phyloP scores from a whole-genome alignment of 148 eudicot species.

The Camellia sinensis region DNA sequence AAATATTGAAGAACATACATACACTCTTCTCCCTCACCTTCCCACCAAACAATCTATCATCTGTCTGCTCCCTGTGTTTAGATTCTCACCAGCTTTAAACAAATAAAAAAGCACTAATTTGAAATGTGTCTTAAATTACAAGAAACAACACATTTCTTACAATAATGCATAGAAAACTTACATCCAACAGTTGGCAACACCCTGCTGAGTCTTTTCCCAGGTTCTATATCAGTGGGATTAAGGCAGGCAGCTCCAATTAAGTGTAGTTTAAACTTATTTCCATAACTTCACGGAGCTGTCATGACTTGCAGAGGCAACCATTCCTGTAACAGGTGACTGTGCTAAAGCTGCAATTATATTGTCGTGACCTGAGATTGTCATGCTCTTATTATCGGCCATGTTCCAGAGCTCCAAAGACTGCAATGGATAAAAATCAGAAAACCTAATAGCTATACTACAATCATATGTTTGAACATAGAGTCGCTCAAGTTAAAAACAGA shows the following conservation, averaged over 20 bases:
- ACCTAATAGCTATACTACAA: neutral
- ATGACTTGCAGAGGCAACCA: slow-evolving; percentile 97
- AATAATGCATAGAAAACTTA: neutral
- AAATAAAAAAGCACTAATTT: neutral
- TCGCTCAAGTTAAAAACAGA: neutral
- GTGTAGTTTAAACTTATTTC: slow-evolving; percentile 38
- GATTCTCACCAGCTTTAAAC: neutral
- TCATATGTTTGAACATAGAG: neutral
- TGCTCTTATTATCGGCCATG: slow-evolving; percentile 93
- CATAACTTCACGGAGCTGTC: slow-evolving; percentile 84
- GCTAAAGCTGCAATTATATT: slow-evolving; percentile 82
- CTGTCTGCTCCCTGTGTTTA: neutral
- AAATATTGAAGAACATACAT: neutral
- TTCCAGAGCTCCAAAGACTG: slow-evolving; percentile 98
- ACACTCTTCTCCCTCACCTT: neutral
- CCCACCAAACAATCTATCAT: neutral
- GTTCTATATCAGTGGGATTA: neutral
- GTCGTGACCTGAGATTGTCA: slow-evolving; percentile 87
- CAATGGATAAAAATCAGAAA: slow-evolving; percentile 1
- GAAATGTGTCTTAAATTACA: neutral
- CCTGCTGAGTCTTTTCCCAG: neutral
- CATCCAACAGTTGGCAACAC: neutral
- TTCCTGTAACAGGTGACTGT: slow-evolving; percentile 67
- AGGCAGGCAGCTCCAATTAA: neutral
- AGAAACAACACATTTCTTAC: neutral